Conservation (phyloP, 2,329 filamentous ascomycete species). For the Akanthomyces dipterigenus region DNA sequence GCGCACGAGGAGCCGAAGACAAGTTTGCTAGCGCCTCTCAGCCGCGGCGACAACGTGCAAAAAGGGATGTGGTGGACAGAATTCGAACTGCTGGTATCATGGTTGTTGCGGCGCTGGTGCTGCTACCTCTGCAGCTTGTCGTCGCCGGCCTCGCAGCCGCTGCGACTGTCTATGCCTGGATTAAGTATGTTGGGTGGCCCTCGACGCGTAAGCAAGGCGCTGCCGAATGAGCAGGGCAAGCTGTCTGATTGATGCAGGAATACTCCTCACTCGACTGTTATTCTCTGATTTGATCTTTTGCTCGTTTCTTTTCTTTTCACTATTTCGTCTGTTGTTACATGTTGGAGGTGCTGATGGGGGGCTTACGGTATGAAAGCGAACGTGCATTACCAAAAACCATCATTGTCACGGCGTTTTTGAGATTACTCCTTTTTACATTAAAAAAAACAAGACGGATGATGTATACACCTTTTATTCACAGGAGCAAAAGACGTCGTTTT, state of each 20-base stretch:
- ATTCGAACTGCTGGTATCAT: slow-evolving; percentile 37
- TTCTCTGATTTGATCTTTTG: neutral
- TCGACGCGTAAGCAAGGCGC: neutral
- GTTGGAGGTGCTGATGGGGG: neutral
- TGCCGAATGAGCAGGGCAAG: neutral
- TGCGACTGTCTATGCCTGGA: slow-evolving; percentile 36
- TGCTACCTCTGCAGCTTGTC: slow-evolving; percentile 39
- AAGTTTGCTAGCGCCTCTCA: neutral
- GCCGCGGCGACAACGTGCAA: slow-evolving; percentile 24
- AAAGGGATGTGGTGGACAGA: slow-evolving; percentile 32
- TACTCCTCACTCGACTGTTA: too few relatives aligned
- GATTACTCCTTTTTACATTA: neutral
- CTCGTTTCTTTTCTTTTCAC: neutral
- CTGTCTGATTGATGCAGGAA: neutral
- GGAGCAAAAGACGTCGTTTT: neutral
- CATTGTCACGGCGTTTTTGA: slow-evolving; percentile 14
- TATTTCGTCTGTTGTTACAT: neutral
- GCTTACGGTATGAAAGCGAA: slow-evolving; percentile 1
- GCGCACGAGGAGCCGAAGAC: neutral
- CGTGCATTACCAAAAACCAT: slow-evolving; percentile 2
- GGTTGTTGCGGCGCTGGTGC: slow-evolving; percentile 37
- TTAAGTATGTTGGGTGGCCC: slow-evolving; percentile 16
- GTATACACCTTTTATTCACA: neutral
- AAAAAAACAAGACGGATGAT: slow-evolving; percentile 3
- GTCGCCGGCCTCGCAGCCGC: slow-evolving; percentile 27